phyloP scores from a whole-genome alignment of 257 asterid genomes.

The Cruciata laevipes region DNA sequence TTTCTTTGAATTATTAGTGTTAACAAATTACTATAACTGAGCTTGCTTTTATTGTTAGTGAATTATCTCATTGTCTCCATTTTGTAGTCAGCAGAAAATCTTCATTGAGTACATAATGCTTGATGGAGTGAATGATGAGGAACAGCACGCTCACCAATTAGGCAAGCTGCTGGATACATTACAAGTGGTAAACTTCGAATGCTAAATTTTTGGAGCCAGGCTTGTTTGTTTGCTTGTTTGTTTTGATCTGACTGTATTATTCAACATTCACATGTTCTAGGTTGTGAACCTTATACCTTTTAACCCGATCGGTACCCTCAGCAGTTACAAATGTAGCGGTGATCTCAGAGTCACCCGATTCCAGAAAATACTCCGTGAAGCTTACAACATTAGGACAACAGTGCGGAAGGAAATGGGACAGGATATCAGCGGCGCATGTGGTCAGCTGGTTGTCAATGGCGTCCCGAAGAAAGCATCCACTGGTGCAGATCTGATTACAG shows the following conservation, averaged over 20 bases:
- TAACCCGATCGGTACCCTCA: conserved; percentile 82
- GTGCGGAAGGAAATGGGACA: conserved; percentile 97
- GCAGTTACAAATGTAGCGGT: conserved; percentile 50
- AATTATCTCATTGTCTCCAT: conserved; percentile 26
- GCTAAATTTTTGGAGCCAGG: background rate
- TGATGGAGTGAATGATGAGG: conserved; percentile 83
- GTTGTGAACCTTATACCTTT: conserved; percentile 94
- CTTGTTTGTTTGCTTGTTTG: background rate
- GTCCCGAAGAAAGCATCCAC: conserved; percentile 34
- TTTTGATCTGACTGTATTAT: background rate
- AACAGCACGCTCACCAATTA: conserved; percentile 88
- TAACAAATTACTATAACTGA: background rate
- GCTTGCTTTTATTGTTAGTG: conserved; percentile 3
- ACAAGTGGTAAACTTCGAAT: conserved; percentile 51
- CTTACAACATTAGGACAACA: conserved; percentile 74
- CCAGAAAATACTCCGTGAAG: conserved; percentile 74
- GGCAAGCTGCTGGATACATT: conserved; percentile 68
- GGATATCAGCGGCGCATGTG: conserved; percentile 98
- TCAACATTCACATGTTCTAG: conserved; percentile 30
- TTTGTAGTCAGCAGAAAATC: conserved; percentile 80
- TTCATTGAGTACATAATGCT: conserved; percentile 98
- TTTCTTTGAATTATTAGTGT: conserved; percentile 1
- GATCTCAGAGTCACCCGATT: conserved; percentile 56
- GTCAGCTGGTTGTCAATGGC: conserved; percentile 68
- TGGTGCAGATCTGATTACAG: conserved; percentile 43